Percentiles rank a stretch among this genome's conserved stretches.
These are phyloP conservation scores for Parathielavia hyrcaniae DNA, from an alignment of 495 filamentous ascomycete species.

Conservation along the genomic window DNA sequence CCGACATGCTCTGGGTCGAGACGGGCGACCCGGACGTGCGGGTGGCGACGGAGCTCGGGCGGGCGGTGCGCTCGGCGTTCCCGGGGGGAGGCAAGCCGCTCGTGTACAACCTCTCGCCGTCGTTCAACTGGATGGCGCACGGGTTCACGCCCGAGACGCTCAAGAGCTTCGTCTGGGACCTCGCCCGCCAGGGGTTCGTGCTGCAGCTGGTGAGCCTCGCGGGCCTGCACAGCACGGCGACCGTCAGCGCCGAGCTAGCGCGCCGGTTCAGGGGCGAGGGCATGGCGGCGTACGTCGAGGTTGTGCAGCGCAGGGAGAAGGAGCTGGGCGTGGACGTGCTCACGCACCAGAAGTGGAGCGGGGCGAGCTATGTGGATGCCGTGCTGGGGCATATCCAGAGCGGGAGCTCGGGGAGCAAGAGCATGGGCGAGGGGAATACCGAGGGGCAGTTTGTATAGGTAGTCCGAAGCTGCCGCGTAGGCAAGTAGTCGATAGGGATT, in stretches of 20 bases:
- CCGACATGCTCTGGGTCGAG: slow-evolving; percentile 95
- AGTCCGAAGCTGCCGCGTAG: not conserved
- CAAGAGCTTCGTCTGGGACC: slow-evolving; percentile 89
- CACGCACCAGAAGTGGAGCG: slow-evolving; percentile 98
- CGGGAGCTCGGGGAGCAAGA: slow-evolving; percentile 73
- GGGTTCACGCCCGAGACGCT: slow-evolving; percentile 76
- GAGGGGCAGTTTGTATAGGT: slow-evolving; percentile 54
- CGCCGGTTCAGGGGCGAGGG: slow-evolving; percentile 78
- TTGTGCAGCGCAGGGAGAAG: slow-evolving; percentile 84
- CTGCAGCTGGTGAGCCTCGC: slow-evolving; percentile 89
- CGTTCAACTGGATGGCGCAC: slow-evolving; percentile 97
- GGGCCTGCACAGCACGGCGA: slow-evolving; percentile 82
- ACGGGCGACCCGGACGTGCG: slow-evolving; percentile 80
- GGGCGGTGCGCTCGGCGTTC: slow-evolving; percentile 56
- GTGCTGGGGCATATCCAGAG: slow-evolving; percentile 89
- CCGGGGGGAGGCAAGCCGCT: slow-evolving; percentile 84
- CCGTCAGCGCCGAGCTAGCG: slow-evolving; percentile 79
- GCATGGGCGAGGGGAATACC: slow-evolving; percentile 79
- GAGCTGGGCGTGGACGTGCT: slow-evolving; percentile 89
- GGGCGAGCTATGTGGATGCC: slow-evolving; percentile 85
- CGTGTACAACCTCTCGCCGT: slow-evolving; percentile 92
- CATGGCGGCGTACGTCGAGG: slow-evolving; percentile 91
- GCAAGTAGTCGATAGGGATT: too few relatives aligned
- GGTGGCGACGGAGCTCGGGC: slow-evolving; percentile 63
- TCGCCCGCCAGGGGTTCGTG: slow-evolving; percentile 88